A percentile compares a stretch with the other conserved stretches of the same genome.
These are phyloP conservation scores for Clavispora asparagi DNA, from an alignment of 805 yeast species.

Conservation along the genomic window DNA sequence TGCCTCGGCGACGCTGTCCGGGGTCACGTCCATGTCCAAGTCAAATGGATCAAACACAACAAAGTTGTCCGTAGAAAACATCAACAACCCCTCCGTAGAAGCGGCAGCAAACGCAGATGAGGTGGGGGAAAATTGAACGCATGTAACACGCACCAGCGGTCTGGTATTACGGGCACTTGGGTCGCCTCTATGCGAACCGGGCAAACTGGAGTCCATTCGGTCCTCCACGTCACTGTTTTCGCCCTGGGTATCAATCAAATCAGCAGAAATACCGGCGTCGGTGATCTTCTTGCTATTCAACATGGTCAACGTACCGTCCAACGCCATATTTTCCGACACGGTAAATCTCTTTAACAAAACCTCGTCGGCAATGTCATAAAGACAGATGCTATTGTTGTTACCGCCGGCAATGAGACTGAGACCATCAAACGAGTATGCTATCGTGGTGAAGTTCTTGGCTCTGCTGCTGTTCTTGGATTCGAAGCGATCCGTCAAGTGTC, in stretches of 20 bases:
- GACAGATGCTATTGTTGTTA: conserved; percentile 82
- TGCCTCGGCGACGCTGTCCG: conserved; percentile 62
- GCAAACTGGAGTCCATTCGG: conserved; percentile 66
- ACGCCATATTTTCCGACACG: conserved; percentile 82
- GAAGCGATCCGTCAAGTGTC: conserved; percentile 79
- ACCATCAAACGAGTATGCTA: conserved; percentile 88
- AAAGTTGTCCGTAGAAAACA: conserved; percentile 73
- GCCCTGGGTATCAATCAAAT: conserved; percentile 76
- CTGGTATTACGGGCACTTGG: conserved; percentile 67
- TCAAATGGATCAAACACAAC: conserved; percentile 90
- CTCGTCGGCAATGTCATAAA: conserved; percentile 85
- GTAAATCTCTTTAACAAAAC: conserved; percentile 78
- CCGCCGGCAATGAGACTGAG: conserved; percentile 87
- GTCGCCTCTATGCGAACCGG: conserved; percentile 81
- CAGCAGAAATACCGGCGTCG: conserved; percentile 75
- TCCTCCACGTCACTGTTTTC: conserved; percentile 84
- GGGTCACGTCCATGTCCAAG: conserved; percentile 87
- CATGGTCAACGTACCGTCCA: conserved; percentile 79
- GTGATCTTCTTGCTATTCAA: conserved; percentile 80
- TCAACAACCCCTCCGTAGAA: conserved; percentile 85
- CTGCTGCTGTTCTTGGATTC: conserved; percentile 75
- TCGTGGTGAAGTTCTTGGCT: conserved; percentile 75
- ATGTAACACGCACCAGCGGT: conserved; percentile 79
- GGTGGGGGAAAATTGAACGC: conserved; percentile 82
- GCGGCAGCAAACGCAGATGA: conserved; percentile 90